Percentiles rank a stretch among this genome's conserved stretches.
Evolutionary conservation across 768 basidiomycete species (phyloP).

Genomic region (Hypsizygus marmoreus): DNA sequence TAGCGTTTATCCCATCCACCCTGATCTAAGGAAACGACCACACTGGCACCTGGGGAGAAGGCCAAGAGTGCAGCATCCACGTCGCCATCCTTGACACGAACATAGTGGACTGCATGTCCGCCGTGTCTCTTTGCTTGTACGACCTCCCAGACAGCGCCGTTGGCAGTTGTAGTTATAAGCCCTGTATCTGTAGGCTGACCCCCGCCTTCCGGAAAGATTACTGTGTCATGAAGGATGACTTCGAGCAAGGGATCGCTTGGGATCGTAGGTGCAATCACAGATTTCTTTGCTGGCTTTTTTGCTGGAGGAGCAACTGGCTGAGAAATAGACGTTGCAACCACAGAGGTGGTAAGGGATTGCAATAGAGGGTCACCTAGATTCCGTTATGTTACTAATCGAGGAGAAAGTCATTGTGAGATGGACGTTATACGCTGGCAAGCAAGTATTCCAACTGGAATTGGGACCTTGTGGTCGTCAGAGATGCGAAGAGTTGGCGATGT

Average conservation of each 20-base stretch:
- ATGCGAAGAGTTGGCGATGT: constrained; percentile 58
- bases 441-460: constrained; percentile 75
- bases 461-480: constrained; percentile 47
- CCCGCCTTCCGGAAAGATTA: constrained; percentile 81
- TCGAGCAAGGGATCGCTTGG: constrained; percentile 55
- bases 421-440: constrained; percentile 77
- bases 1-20: constrained; percentile 65
- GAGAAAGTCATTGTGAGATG: constrained; percentile 7
- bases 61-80: constrained; percentile 44
- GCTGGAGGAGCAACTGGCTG: constrained; percentile 40
- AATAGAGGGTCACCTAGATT: constrained; percentile 69
- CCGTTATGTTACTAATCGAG: constrained; percentile 8
- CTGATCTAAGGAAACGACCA: constrained; percentile 56
- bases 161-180: constrained; percentile 43
- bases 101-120: constrained; percentile 75
- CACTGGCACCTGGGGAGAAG: constrained; percentile 53
- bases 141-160: constrained; percentile 57
- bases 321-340: constrained; percentile 52
- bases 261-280: constrained; percentile 48
- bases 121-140: constrained; percentile 69
- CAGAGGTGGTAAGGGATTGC: constrained; percentile 54
- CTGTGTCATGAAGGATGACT: constrained; percentile 72
- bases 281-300: constrained; percentile 58
- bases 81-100: constrained; percentile 43
- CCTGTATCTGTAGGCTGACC: constrained; percentile 83